These are phyloP conservation scores for Stylosanthes scabra DNA, from an alignment of 331 rosid species.

Conservation along the genomic window DNA sequence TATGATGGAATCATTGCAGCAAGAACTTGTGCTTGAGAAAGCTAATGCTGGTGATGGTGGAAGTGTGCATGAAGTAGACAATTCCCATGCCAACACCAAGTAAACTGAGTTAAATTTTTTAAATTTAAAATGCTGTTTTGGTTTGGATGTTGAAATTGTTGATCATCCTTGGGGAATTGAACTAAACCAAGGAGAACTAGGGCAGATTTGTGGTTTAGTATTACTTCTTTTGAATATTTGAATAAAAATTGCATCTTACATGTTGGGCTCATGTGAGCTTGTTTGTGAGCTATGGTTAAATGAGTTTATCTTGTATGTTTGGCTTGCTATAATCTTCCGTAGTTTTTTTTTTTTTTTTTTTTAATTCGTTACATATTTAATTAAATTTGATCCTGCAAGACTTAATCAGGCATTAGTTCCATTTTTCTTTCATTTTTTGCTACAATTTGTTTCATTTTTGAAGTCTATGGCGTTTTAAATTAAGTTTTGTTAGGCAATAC, in stretches of 20 bases:
- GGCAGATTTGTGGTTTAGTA: slow-evolving; percentile 25
- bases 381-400: no score
- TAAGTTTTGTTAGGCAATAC: no score
- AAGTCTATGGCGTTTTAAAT: no score
- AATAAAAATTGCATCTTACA: slow-evolving; percentile 30
- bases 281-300: background rate
- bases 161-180: slow-evolving; percentile 17
- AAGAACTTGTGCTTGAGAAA: slow-evolving; percentile 61
- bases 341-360: no score
- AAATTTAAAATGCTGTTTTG: slow-evolving; percentile 26
- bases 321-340: background rate
- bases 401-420: no score
- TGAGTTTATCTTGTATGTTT: background rate
- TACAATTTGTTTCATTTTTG: no score
- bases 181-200: slow-evolving; percentile 22
- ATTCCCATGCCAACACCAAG: slow-evolving; percentile 37
- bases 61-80: slow-evolving; percentile 39
- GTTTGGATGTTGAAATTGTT: background rate
- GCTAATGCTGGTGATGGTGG: slow-evolving; percentile 47
- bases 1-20: slow-evolving; percentile 65
- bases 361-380: no score
- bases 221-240: slow-evolving; percentile 21
- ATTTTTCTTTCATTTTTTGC: no score
- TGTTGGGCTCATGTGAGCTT: background rate
- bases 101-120: slow-evolving; percentile 43